A percentile compares a stretch with the other conserved stretches of the same genome.
Evolutionary conservation across 1,284 basidiomycete species (phyloP).

Genomic region (Rhodotorula mucilaginosa): DNA sequence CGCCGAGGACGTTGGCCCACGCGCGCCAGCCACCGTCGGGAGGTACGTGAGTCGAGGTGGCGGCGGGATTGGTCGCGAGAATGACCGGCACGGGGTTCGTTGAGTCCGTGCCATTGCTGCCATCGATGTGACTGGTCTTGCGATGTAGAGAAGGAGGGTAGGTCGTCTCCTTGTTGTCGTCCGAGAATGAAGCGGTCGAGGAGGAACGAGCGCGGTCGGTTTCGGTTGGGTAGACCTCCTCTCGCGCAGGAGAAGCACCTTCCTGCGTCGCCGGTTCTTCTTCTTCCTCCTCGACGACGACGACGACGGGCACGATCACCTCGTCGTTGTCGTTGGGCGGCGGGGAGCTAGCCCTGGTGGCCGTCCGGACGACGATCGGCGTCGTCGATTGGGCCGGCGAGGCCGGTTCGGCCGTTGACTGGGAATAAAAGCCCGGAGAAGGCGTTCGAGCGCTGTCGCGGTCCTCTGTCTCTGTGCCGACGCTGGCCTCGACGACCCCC

Average conservation of each 20-base stretch:
- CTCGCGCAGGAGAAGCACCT: neutral
- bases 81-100: neutral
- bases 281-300: neutral
- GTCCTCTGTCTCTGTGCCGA: too few relatives aligned
- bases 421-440: too few relatives aligned
- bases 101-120: neutral
- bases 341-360: neutral
- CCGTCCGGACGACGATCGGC: neutral
- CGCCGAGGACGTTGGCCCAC: constrained; percentile 20
- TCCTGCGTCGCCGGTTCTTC: neutral
- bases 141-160: neutral
- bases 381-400: neutral
- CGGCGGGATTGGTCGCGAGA: neutral
- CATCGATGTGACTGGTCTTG: neutral
- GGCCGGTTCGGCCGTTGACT: too few relatives aligned
- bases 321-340: neutral
- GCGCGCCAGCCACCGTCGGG: constrained; percentile 24
- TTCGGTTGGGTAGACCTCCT: neutral
- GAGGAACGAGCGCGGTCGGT: neutral
- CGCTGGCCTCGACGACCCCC: too few relatives aligned
- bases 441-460: too few relatives aligned
- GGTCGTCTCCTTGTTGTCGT: neutral
- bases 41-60: neutral
- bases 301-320: neutral
- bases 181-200: neutral